Conservation (phyloP, 2,329 filamentous ascomycete genomes). For the Aspergillus ruber region DNA sequence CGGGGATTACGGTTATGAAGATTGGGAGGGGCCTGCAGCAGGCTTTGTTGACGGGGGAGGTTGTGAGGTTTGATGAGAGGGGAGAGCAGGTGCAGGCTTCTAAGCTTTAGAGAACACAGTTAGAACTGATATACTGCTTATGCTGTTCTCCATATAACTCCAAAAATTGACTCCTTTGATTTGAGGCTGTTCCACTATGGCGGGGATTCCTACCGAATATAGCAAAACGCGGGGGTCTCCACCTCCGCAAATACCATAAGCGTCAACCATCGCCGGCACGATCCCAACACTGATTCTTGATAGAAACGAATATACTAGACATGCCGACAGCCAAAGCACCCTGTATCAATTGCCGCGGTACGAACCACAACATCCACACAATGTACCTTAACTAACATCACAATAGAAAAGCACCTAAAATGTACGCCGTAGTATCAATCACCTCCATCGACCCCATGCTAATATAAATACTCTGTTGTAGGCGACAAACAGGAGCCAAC, state of each 20-base stretch:
- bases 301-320: too few species aligned
- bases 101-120: too few species aligned
- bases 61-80: conserved; percentile 27
- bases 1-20: conserved; percentile 29
- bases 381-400: neutral
- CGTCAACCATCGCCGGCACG: too few species aligned
- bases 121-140: too few species aligned
- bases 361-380: neutral
- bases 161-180: too few species aligned
- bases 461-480: neutral
- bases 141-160: too few species aligned
- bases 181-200: too few species aligned
- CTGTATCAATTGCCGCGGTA: conserved; percentile 9
- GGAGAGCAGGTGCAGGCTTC: conserved; percentile 12
- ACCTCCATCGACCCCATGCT: neutral
- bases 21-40: conserved; percentile 27
- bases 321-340: neutral
- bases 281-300: too few species aligned
- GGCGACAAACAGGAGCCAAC: conserved; percentile 11
- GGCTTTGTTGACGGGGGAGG: conserved; percentile 11
- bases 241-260: too few species aligned
- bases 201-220: too few species aligned
- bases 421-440: neutral
- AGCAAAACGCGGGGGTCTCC: too few species aligned
- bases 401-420: neutral